phyloP scores from a whole-genome alignment of 73 alveolate species.

The Paramecium biaurelia region DNA sequence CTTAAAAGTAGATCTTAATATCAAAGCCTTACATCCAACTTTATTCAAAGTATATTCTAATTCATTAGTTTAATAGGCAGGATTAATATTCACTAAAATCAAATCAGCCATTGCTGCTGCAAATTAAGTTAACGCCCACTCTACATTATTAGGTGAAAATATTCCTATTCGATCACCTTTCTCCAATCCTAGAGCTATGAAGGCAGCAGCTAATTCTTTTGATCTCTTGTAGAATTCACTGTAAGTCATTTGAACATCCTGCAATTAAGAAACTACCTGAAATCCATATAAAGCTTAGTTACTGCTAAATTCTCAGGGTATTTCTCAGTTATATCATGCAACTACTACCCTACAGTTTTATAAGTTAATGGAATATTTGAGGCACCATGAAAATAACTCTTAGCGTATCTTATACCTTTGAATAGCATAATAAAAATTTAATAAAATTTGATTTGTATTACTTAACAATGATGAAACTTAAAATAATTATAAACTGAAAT shows the following conservation, averaged over 20 bases:
- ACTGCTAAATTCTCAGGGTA: slow-evolving; percentile 62
- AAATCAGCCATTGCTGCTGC: slow-evolving; percentile 87
- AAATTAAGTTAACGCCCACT: slow-evolving; percentile 76
- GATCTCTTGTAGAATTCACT: slow-evolving; percentile 70
- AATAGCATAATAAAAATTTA: background rate
- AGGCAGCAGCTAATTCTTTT: slow-evolving; percentile 79
- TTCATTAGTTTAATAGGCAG: slow-evolving; percentile 79
- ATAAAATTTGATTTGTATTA: background rate
- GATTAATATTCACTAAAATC: slow-evolving; percentile 85
- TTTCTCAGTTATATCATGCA: slow-evolving; percentile 61
- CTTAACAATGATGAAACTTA: background rate
- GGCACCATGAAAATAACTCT: background rate
- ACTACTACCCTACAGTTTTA: slow-evolving; percentile 62
- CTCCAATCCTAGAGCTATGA: slow-evolving; percentile 78
- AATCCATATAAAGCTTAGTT: background rate
- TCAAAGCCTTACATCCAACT: slow-evolving; percentile 73
- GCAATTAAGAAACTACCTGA: slow-evolving; percentile 46
- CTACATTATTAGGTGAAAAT: slow-evolving; percentile 79
- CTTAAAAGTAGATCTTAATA: slow-evolving; percentile 73
- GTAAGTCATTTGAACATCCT: slow-evolving; percentile 55
- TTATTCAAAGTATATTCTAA: slow-evolving; percentile 55
- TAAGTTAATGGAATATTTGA: slow-evolving; percentile 39
- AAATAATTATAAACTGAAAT: background rate
- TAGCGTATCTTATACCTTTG: background rate
- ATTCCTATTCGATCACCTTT: slow-evolving; percentile 86